A percentile compares a stretch with the other conserved stretches of the same genome.
Evolutionary conservation across 164 flowering plant genomes (phyloP).

Genomic region (Tetrastigma voinierianum): DNA sequence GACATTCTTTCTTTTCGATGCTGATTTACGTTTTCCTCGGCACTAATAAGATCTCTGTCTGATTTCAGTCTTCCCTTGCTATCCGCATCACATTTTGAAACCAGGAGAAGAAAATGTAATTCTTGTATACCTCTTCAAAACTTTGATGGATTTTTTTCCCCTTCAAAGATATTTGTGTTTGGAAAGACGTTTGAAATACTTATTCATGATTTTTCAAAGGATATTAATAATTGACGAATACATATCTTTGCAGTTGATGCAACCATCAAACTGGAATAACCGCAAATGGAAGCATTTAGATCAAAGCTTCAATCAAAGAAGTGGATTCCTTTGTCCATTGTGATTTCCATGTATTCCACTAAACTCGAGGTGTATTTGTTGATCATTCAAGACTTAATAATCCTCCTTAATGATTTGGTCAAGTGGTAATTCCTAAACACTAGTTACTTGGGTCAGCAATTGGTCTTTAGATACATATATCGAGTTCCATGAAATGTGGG

Average conservation of each 20-base stretch:
- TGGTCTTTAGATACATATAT: too few species aligned
- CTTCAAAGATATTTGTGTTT: not conserved
- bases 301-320: slow-evolving; percentile 94
- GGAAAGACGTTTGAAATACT: not conserved
- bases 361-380: too few species aligned
- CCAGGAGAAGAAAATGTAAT: slow-evolving; percentile 76
- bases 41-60: slow-evolving; percentile 77
- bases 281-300: slow-evolving; percentile 89
- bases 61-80: slow-evolving; percentile 96
- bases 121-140: not conserved
- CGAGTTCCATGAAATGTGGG: too few species aligned
- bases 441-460: too few species aligned
- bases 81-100: slow-evolving; percentile 79
- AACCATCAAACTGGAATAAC: slow-evolving; percentile 76
- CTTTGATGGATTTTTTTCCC: not conserved
- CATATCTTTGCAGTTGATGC: slow-evolving; percentile 82
- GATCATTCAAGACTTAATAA: too few species aligned
- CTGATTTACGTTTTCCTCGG: slow-evolving; percentile 61
- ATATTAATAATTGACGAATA: slow-evolving; percentile 79
- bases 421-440: too few species aligned
- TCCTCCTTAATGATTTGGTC: not conserved
- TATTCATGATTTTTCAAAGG: slow-evolving; percentile 44
- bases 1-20: slow-evolving; percentile 83
- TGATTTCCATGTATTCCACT: too few species aligned
- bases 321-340: not conserved